Evolutionary conservation across 2,329 filamentous ascomycete species (phyloP).

Genomic region (Aspergillus sp.): DNA sequence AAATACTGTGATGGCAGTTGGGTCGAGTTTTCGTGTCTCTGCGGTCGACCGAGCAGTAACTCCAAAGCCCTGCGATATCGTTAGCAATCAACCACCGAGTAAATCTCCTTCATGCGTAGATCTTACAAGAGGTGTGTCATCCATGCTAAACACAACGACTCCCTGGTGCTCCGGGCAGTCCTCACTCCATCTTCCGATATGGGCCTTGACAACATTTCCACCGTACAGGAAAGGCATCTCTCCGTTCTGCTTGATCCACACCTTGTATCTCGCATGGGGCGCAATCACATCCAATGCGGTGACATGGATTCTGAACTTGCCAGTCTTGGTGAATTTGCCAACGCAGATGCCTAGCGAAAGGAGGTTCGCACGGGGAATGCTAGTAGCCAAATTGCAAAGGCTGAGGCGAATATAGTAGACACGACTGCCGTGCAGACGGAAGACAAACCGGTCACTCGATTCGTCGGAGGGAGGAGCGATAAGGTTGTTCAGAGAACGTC

Average conservation of each 20-base stretch:
- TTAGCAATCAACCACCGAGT: not conserved
- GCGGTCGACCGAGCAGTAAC: constrained; percentile 83
- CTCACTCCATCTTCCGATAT: constrained; percentile 79
- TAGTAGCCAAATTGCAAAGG: constrained; percentile 86
- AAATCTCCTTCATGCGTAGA: not conserved
- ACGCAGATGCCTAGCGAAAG: constrained; percentile 86
- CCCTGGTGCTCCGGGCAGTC: constrained; percentile 93
- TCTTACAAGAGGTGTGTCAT: constrained; percentile 69
- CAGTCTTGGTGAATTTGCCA: constrained; percentile 93
- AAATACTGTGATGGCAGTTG: constrained; percentile 84
- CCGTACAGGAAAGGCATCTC: constrained; percentile 98
- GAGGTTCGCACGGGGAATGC: constrained; percentile 73
- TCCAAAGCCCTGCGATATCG: constrained; percentile 66
- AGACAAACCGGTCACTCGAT: constrained; percentile 74
- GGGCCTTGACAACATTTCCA: constrained; percentile 78
- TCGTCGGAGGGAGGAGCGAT: constrained; percentile 66
- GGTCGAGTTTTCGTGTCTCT: constrained; percentile 78
- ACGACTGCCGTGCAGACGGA: constrained; percentile 74
- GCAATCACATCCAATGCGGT: constrained; percentile 87
- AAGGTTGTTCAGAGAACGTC: constrained; percentile 77
- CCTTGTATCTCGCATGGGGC: constrained; percentile 89
- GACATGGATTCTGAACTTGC: constrained; percentile 92
- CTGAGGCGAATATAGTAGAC: constrained; percentile 91
- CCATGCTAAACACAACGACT: constrained; percentile 84
- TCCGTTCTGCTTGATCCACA: constrained; percentile 94